Base-by-base conservation (phyloP, 345 rosid genomes). In the Camelina neglecta region DNA sequence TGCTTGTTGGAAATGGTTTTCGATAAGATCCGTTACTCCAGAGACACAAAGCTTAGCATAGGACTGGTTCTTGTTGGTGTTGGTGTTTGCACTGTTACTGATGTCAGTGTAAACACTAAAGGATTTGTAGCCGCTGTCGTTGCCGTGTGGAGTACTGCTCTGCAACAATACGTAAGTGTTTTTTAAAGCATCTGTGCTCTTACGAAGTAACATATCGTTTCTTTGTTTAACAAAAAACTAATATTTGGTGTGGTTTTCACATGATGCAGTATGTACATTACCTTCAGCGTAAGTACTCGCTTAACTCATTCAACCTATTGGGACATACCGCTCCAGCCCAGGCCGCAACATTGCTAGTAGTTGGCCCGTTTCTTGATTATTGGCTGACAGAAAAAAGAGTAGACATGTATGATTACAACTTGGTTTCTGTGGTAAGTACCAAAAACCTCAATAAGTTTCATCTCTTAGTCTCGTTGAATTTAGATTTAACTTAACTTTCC, bases 281-380 rank as follows among this genome's bases (percentile, higher is more conserved):
- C 80, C 97, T 94, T 80, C 97, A 92, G 70, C 75, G 93, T 42
- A 90, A 86, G 78, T 92, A 94, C 72, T 84, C 91, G 2, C 87
- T 94, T 3, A 89, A 89, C 82, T 94, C 98, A 53, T 92, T 92
- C 86, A 94, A 89, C 82, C 84, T 94, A 57, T 77, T 94, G 86
- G 98, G 98, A 60, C 99, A 94, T 81, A 94, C 99, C 18, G 97
- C 99, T 71, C 98, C 99, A 62, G 97, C 92, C 58, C 99, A 94
- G 80, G 97, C 97, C 63, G 97, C 84, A 72, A 86, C 99, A 2
- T 83, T 94, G 70, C 82, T 94, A 56, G 23, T 92, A 47, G 47
- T 90, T 20, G 99, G 99, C 54, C 97, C 99, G 38, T 92, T 92
- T 79, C 83, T 90, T 81, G 97, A 94, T 85, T 92, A 89, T 76